Conservation (phyloP, 2,329 filamentous ascomycete species). For the Claviceps fusiformis region DNA sequence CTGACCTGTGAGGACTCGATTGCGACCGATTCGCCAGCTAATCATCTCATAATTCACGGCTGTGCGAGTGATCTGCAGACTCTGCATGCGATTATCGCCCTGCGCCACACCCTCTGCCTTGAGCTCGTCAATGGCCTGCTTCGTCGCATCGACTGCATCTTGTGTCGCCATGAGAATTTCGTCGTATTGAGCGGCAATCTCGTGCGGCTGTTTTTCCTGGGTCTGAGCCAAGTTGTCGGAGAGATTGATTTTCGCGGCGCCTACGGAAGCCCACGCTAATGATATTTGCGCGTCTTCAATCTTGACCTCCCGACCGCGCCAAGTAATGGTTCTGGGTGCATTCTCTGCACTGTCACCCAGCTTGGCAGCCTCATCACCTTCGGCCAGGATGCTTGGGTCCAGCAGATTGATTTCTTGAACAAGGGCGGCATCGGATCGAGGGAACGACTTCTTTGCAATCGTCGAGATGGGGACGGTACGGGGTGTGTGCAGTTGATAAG, state of each 20-base stretch:
- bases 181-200: constrained; percentile 79
- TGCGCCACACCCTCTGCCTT: constrained; percentile 70
- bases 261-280: constrained; percentile 61
- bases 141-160: constrained; percentile 86
- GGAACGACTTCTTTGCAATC: constrained; percentile 70
- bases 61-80: constrained; percentile 80
- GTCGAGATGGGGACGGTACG: constrained; percentile 69
- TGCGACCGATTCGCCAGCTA: constrained; percentile 87
- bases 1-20: constrained; percentile 73
- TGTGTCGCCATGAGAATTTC: constrained; percentile 81
- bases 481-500: constrained; percentile 80
- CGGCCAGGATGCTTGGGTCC: constrained; percentile 52
- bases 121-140: constrained; percentile 84
- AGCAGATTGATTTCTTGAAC: constrained; percentile 56
- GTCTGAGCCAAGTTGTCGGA: constrained; percentile 32
- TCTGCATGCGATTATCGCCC: constrained; percentile 78
- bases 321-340: constrained; percentile 63
- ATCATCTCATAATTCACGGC: constrained; percentile 91
- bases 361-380: constrained; percentile 33
- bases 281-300: constrained; percentile 91
- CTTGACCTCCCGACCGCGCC: constrained; percentile 73
- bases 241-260: constrained; percentile 36
- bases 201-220: constrained; percentile 36
- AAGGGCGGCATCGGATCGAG: constrained; percentile 46
- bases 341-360: constrained; percentile 37